Base-by-base conservation (phyloP, 805 yeast species). In the Suhomyces xylopsoci region DNA sequence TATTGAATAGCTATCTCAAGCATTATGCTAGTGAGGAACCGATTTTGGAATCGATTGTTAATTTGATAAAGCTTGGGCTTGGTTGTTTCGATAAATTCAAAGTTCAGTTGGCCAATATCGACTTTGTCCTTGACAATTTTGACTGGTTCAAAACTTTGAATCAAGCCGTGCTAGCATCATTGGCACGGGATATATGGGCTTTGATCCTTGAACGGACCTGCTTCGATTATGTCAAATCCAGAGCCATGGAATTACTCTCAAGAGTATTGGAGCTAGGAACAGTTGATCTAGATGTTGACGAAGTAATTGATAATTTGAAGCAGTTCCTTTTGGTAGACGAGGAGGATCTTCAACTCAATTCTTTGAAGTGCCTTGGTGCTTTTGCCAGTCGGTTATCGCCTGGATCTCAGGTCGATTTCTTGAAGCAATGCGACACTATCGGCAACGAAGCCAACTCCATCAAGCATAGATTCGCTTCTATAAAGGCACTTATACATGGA, bases 361-460 rank as follows among this genome's bases (percentile, higher is more conserved):
- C 83, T 0, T 59, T 85, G 14, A 84, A 81, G 60, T 71, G 81
- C 1, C 62, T 83, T 9, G 88, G 89, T 0, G 65, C 76, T 1
- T 64, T 76, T 30, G 64, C 75, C 3, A 46, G 45, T 14, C 43
- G 19, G 8, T 19, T 47, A n/a, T 15, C 22, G 17, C 6, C 26
- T 19, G 48, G n/a, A 9, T 26, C 19, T 14, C 40, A 48, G 26
- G 22, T 10, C n/a, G 15, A 15, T 8, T 46, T 38, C 14, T 26
- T 51, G 5, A 12, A 26, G 7, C 36, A 36, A 14, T 38, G 48
- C 26, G 20, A 34, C 17, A 17, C 30, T 6, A 15, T 43, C 20
- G 26, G 47, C 4, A 20, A 48, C 7, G 49, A 52, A n/a, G 14
- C 40, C n/a, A 63, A 67, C 17, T 81, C 83, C n/a, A 69, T 65